Base-by-base conservation (phyloP, 805 yeast genomes). In the Torulaspora franciscae region DNA sequence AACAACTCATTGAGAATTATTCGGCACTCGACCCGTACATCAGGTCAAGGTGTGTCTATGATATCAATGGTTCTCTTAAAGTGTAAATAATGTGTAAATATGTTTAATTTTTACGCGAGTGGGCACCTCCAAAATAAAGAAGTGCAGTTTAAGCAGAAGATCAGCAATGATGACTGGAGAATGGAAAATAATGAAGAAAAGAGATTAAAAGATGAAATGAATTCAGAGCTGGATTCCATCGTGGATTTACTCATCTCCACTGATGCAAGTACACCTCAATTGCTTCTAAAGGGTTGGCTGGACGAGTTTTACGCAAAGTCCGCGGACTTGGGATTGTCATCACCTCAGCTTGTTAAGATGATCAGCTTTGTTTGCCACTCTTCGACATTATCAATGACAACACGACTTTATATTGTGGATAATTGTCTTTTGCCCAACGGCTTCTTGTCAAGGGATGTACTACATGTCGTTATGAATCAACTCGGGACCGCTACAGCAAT, bases 21-120 rank as follows among this genome's bases (percentile, higher is more conserved):
- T 73, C 77, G 59, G 62, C 68, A 39, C 65, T 86, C 44, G 98
- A 93, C 59, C 91, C 93, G 1, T 89, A 84, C 52, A 65, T 88
- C 39, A 81, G 99, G 65, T 79, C 83, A 34, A 80, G 89, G 52
- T 80, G 89, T 32, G 69, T 81, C 32, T 86, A 79, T 59, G 99
- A 93, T 66, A 77, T 95, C 57, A 71, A 75, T 45, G 90, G 93
- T n/a, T 51, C 65, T 19, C 62, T 80, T 46, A 52, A 58, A 30
- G 43, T 60, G 15, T 58, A 46, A 24, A n/a, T 26, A 19, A 10
- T 32, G 15, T 32, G 14, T 19, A 33, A 30, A 14, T n/a, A 27
- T 7, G 13, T 27, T 11, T 27, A 11, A 29, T 23, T 26, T 41
- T 33, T 15, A 27, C 22, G 22, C 22, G 22, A 19, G 22, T 19